Base-by-base conservation (phyloP, 352 stramenopile genomes). In the Phytopythium sindhum region DNA sequence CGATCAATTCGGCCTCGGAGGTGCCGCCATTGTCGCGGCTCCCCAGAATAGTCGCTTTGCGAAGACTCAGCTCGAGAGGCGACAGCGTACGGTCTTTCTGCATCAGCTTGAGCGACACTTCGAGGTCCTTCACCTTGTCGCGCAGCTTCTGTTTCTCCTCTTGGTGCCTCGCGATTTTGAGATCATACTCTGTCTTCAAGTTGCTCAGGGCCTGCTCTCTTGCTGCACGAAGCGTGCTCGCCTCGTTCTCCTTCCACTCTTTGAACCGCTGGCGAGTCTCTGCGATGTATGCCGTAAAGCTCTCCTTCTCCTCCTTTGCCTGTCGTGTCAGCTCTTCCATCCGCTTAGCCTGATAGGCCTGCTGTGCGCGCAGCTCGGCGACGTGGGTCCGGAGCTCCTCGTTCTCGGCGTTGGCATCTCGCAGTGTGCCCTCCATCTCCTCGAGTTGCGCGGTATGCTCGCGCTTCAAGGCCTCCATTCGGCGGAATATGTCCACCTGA, bases 101-200 rank as follows among this genome's bases (percentile, higher is more conserved):
- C 68, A 90, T 69, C 0, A 90, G 56, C 24, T 78, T 75, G 19
- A 88, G 65, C 11, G 81, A 86, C 7, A 89, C 83, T 45, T 90
- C 83, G 14, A 91, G 68, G 54, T 91, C 83, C 50, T 88, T 84
- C 12, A 89, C 80, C 51, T 90, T 89, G 5, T 90, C 82, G 2
- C 82, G 78, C 2, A 91, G 58, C 58, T 91, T 91, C 35, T 89
- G 72, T 50, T 88, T 91, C 52, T 91, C 83, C 31, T 89, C 77
- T 57, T 87, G 83, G 47, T 89, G 83, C 11, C 79, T 69, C 6
- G 77, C 74, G 50, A 90, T 75, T 57, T 89, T 88, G 24, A 90
- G 56, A 26, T 90, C 83, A 47, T 85, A 88, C 60, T 89, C 83
- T 0, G 81, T 83, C 50, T 75, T 84, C 12, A 89, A 37, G 17